Percentiles rank a stretch among this genome's conserved stretches.
Evolutionary conservation across 192 early-diverging fungal genomes (phyloP).

Genomic region (Globomyces pollinis-pini): DNA sequence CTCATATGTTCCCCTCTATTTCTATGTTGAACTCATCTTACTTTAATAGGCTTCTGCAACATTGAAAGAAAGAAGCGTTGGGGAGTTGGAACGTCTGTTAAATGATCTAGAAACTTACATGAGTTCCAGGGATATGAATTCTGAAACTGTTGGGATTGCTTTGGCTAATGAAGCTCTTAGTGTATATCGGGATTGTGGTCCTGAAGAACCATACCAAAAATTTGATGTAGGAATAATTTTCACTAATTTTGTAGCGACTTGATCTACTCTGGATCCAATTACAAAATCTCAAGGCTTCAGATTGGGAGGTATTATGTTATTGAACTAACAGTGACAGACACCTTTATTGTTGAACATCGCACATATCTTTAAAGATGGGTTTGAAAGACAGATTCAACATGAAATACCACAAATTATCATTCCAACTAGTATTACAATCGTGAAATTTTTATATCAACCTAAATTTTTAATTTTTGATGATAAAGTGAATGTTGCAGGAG

Average conservation of each 20-base stretch:
- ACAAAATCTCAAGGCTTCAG: constrained; percentile 3
- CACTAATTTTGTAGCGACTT: constrained; percentile 19
- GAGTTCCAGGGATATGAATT: constrained; percentile 11
- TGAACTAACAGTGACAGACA: too few relatives aligned
- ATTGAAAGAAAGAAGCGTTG: constrained; percentile 41
- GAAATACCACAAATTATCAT: constrained; percentile 19
- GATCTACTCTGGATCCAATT: constrained; percentile 37
- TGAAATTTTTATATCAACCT: constrained; percentile 30
- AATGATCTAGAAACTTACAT: constrained; percentile 26
- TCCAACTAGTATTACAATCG: constrained; percentile 9
- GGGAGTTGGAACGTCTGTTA: constrained; percentile 30
- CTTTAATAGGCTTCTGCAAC: constrained; percentile 22
- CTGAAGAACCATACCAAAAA: constrained; percentile 26
- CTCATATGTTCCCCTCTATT: too few relatives aligned
- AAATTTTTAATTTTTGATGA: constrained; percentile 43
- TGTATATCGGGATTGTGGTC: constrained; percentile 25
- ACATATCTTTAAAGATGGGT: constrained; percentile 8
- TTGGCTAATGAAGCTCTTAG: constrained; percentile 25
- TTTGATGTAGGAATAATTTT: constrained; percentile 8
- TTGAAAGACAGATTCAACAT: constrained; percentile 20
- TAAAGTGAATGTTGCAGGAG: constrained; percentile 14
- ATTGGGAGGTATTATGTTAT: too few relatives aligned
- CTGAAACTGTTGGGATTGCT: constrained; percentile 13
- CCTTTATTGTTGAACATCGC: constrained; percentile 20
- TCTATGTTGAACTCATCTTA: too few relatives aligned